These are phyloP conservation scores for Aspergillus sparsus DNA, from an alignment of 495 filamentous ascomycete genomes.

Conservation along the genomic window DNA sequence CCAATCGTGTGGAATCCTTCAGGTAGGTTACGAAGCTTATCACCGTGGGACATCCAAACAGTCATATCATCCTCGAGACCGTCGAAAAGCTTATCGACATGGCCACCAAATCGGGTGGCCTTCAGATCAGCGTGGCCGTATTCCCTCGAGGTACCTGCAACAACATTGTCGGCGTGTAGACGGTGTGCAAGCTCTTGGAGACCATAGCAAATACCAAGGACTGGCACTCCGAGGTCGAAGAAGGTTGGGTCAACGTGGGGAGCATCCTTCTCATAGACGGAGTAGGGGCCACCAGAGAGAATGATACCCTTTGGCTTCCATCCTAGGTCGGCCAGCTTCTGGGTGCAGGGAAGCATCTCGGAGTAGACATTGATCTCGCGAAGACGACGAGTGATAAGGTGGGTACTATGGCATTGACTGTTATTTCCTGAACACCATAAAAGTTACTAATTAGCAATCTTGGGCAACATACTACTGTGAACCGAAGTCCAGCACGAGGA, in stretches of 20 bases:
- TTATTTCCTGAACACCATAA: conserved; percentile 13
- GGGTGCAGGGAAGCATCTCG: conserved; percentile 92
- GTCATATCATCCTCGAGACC: conserved; percentile 66
- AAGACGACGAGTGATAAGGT: conserved; percentile 72
- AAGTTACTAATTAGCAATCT: background rate
- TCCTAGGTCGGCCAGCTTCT: conserved; percentile 73
- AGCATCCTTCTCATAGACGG: conserved; percentile 70
- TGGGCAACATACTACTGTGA: conserved; percentile 35
- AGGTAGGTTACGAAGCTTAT: conserved; percentile 76
- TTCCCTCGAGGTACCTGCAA: conserved; percentile 69
- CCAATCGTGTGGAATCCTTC: conserved; percentile 71
- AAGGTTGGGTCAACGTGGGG: conserved; percentile 78
- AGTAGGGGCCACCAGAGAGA: conserved; percentile 69
- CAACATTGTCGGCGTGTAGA: conserved; percentile 65
- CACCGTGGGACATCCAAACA: conserved; percentile 86
- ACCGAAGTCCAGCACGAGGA: conserved; percentile 67
- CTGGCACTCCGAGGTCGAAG: conserved; percentile 75
- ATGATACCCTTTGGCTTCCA: conserved; percentile 84
- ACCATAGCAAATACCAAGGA: conserved; percentile 81
- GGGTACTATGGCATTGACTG: conserved; percentile 11
- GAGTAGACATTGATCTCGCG: conserved; percentile 82
- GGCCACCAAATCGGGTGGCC: conserved; percentile 50
- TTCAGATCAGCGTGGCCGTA: conserved; percentile 68
- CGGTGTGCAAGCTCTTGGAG: conserved; percentile 82
- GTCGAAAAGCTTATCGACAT: conserved; percentile 72